Conservation (phyloP, 2,329 filamentous ascomycete genomes). For the Fusarium musae region DNA sequence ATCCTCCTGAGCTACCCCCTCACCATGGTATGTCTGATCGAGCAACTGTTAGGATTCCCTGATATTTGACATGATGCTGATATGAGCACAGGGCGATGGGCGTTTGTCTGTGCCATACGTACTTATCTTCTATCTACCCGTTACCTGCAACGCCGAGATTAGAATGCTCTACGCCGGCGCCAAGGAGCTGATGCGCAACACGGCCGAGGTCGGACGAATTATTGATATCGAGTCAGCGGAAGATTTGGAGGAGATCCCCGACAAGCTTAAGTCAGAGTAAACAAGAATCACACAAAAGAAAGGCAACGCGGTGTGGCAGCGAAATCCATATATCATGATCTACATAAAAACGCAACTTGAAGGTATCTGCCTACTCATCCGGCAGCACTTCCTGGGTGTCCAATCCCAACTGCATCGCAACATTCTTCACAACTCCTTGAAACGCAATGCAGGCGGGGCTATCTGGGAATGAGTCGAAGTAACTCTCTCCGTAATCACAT, state of each 20-base stretch:
- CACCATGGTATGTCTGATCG: conserved; percentile 72
- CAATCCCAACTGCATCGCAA: conserved; percentile 74
- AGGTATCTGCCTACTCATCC: conserved; percentile 40
- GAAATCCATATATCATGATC: conserved; percentile 28
- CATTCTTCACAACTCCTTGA: conserved; percentile 78
- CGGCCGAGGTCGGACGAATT: conserved; percentile 87
- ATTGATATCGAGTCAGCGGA: conserved; percentile 85
- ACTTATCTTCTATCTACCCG: conserved; percentile 92
- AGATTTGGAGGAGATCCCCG: conserved; percentile 84
- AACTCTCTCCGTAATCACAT: conserved; percentile 97
- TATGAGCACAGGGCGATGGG: conserved; percentile 73
- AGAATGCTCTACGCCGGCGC: conserved; percentile 96
- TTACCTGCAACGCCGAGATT: conserved; percentile 86
- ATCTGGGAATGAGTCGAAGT: conserved; percentile 92
- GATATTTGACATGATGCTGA: conserved; percentile 23
- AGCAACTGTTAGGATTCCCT: not conserved
- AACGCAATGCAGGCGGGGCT: conserved; percentile 90
- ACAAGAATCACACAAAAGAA: not conserved
- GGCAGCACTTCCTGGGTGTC: conserved; percentile 65
- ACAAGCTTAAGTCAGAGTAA: conserved; percentile 58
- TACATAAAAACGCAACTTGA: conserved; percentile 25
- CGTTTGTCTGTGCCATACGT: conserved; percentile 92
- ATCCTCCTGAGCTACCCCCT: conserved; percentile 91
- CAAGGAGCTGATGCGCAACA: conserved; percentile 95
- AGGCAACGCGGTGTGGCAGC: not conserved